phyloP scores from a whole-genome alignment of 2,329 filamentous ascomycete genomes.

The Sarocladium kiliense region DNA sequence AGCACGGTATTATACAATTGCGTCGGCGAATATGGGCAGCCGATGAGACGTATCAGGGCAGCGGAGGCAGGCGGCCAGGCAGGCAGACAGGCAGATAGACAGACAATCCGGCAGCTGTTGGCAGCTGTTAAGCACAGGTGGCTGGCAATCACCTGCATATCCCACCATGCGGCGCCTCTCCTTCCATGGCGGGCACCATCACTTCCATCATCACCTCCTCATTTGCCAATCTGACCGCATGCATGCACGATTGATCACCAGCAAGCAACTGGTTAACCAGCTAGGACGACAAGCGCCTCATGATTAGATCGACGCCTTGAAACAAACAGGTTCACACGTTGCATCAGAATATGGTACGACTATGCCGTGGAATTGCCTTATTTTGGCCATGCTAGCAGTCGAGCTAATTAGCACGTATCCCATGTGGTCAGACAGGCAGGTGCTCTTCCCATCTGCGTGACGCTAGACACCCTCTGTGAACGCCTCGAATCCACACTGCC shows the following conservation, averaged over 20 bases:
- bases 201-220: too few relatives aligned
- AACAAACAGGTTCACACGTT: background rate
- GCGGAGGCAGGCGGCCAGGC: too few relatives aligned
- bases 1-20: too few relatives aligned
- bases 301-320: background rate
- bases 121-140: too few relatives aligned
- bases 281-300: background rate
- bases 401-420: background rate
- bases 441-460: background rate
- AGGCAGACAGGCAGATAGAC: too few relatives aligned
- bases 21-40: too few relatives aligned
- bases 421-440: background rate
- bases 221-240: too few relatives aligned
- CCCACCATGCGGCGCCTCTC: too few relatives aligned
- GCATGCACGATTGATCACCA: background rate
- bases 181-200: too few relatives aligned
- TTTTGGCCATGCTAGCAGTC: background rate
- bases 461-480: background rate
- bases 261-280: background rate
- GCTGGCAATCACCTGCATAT: too few relatives aligned
- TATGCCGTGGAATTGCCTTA: slow-evolving; percentile 2
- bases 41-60: too few relatives aligned
- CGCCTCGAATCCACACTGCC: background rate
- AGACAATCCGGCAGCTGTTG: too few relatives aligned
- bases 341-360: background rate